Base-by-base conservation (phyloP, 495 filamentous ascomycete genomes). In the Neurospora tetraspora region DNA sequence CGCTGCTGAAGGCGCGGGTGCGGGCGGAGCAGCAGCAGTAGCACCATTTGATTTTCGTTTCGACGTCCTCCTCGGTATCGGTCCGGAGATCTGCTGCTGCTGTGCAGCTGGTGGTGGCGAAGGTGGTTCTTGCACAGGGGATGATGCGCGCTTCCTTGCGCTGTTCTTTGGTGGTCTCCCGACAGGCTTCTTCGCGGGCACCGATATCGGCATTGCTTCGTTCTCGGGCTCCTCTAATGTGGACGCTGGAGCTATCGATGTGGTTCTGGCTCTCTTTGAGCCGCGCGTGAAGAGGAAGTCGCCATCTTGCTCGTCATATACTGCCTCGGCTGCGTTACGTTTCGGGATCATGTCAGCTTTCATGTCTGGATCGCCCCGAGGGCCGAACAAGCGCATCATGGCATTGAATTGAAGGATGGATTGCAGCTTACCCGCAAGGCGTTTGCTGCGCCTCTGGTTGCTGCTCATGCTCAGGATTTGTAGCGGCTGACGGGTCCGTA, bases 241-340 rank as follows among this genome's bases (percentile, higher is more conserved):
- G 27, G 53, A 65, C 23, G 84, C 87, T 77, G 87, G 87, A 31
- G 75, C 31, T 76, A 78, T 71, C 31, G 27, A 18, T 74, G 76
- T 74, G 27, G 84, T 88, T 76, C 86, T 87, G 34, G 79, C 78
- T 75, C 85, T 77, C 75, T 88, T 88, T 4, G 86, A 82, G 43
- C 81, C 85, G 59, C 88, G 88, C 73, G 86, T 85, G 76, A 91
- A 91, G 47, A 86, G 78, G 79, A 91, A 91, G 68, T 88, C 89
- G 71, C 89, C 88, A 83, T 89, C 89, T 72, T 89, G 83, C 78
- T 91, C 88, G 77, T 91, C 88, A 76, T 90, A 91, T 74, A 84
- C 86, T 79, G 79, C 75, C 23, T 77, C 42, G 68, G 82, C 82
- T 83, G 71, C 73, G 68, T 53, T 11, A 59, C 47, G 38, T 69